Percentiles rank a stretch among this genome's conserved stretches.
These are phyloP conservation scores for Morella rubra DNA, from an alignment of 306 rosid genomes.

Conservation along the genomic window DNA sequence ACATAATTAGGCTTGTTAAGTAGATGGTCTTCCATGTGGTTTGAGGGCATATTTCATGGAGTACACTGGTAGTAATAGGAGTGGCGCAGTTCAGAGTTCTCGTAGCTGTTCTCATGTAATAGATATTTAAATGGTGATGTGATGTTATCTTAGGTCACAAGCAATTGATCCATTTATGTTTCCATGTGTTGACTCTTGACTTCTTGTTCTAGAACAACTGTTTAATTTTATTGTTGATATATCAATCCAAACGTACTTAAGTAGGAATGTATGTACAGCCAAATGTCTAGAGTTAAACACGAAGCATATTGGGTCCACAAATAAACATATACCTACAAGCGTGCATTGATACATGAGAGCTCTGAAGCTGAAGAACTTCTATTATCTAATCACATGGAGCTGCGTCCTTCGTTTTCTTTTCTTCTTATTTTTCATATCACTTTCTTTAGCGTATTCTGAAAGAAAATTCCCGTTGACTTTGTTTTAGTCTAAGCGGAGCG, in stretches of 20 bases:
- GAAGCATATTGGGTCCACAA: neutral
- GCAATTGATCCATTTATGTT: neutral
- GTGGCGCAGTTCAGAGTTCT: neutral
- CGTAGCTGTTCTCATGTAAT: neutral
- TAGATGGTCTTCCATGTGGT: neutral
- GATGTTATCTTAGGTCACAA: neutral
- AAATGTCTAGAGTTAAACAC: neutral
- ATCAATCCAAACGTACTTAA: neutral
- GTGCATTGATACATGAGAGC: neutral
- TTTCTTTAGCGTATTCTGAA: no score
- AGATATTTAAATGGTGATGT: neutral
- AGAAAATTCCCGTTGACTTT: no score
- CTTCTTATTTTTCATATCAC: no score
- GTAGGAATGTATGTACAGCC: no score
- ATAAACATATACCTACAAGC: neutral
- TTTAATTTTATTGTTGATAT: neutral
- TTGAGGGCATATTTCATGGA: neutral
- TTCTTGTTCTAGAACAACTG: neutral
- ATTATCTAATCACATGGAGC: neutral
- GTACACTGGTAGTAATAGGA: neutral
- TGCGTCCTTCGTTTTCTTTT: neutral
- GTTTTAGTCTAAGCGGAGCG: no score
- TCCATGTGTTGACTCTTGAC: neutral
- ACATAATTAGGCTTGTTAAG: neutral
- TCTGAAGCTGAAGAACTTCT: neutral